Percentiles rank a stretch among this genome's conserved stretches.
These are phyloP conservation scores for Lecanoromycetidae sp. DNA, from an alignment of 2,329 filamentous ascomycete genomes.

Conservation along the genomic window DNA sequence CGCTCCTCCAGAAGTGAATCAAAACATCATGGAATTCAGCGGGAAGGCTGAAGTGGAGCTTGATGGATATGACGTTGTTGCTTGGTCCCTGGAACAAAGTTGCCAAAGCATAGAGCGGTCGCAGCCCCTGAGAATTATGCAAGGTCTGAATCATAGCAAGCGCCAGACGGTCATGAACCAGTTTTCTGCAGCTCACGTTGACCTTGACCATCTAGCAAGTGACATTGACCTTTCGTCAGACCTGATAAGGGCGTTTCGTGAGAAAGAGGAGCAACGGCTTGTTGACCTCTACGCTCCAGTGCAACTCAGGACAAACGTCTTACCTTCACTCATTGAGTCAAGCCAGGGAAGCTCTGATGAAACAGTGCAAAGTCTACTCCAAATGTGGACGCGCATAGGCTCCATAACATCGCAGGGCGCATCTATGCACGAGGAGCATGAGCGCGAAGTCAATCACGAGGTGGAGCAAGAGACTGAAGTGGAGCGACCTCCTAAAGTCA, in stretches of 20 bases:
- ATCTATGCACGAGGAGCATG: constrained; percentile 10
- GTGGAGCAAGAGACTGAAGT: constrained; percentile 8
- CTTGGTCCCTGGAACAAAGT: constrained; percentile 10
- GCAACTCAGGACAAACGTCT: neutral
- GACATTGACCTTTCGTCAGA: neutral
- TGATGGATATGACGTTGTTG: constrained; percentile 1
- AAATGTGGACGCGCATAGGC: neutral
- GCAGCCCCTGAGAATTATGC: constrained; percentile 3
- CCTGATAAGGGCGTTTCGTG: neutral
- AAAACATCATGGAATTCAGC: neutral
- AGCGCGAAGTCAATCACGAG: constrained; percentile 12
- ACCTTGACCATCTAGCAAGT: neutral
- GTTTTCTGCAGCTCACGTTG: neutral
- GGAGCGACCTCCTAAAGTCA: constrained; percentile 17
- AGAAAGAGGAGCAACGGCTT: constrained; percentile 9
- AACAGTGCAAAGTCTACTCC: neutral
- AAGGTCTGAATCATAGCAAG: neutral
- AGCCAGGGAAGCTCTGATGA: neutral
- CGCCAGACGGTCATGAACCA: neutral
- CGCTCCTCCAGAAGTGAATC: constrained; percentile 12
- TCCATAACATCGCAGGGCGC: neutral
- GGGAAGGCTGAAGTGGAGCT: neutral
- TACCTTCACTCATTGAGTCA: neutral
- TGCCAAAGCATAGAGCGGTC: constrained; percentile 6
- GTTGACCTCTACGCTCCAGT: constrained; percentile 7